phyloP scores from a whole-genome alignment of 2,329 filamentous ascomycete genomes.

The Sarocladium kiliense region DNA sequence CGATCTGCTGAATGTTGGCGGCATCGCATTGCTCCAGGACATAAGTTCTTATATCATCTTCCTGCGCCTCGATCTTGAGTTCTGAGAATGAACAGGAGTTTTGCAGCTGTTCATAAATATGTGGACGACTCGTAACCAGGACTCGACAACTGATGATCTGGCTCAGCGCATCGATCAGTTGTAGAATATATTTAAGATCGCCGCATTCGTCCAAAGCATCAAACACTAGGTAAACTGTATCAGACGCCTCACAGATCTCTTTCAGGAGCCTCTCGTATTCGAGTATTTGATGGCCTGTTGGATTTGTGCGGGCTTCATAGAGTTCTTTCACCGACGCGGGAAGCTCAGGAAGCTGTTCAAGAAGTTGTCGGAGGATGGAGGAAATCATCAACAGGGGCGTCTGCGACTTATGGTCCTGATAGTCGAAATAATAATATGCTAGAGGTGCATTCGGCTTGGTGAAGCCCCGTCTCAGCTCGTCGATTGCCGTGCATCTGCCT shows the following conservation, averaged over 20 bases:
- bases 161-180: no score
- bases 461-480: background rate
- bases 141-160: no score
- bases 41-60: constrained; percentile 17
- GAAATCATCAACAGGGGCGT: constrained; percentile 15
- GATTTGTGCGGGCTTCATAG: constrained; percentile 17
- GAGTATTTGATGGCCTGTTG: constrained; percentile 14
- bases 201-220: no score
- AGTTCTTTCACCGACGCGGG: constrained; percentile 18
- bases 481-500: background rate
- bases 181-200: no score
- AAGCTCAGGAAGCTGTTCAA: constrained; percentile 12
- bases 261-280: no score
- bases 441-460: constrained; percentile 9
- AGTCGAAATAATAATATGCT: constrained; percentile 25
- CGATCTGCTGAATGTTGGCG: constrained; percentile 15
- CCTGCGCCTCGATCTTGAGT: constrained; percentile 7
- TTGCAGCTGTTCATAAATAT: no score
- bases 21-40: constrained; percentile 15
- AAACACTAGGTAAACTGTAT: no score
- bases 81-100: background rate
- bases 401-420: constrained; percentile 20
- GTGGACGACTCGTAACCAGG: no score
- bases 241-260: no score
- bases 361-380: constrained; percentile 21